Conservation (phyloP, 164 flowering plant genomes). For the Santalum album region DNA sequence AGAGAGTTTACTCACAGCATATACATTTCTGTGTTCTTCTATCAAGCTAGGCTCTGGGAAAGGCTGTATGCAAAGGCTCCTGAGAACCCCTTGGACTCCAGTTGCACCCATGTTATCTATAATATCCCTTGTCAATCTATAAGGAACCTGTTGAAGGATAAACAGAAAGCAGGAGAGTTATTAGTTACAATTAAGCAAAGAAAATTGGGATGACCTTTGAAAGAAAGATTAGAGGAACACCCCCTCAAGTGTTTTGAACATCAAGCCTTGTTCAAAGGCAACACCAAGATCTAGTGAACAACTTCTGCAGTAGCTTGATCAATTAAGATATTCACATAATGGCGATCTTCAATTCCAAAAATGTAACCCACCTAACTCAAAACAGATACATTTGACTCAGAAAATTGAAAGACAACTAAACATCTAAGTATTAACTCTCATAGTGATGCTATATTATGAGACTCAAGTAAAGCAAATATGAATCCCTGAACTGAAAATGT, state of each 20-base stretch:
- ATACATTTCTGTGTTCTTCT: too few species aligned
- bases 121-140: conserved; percentile 90
- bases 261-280: conserved; percentile 97
- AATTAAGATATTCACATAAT: conserved; percentile 86
- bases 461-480: too few species aligned
- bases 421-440: too few species aligned
- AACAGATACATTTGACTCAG: too few species aligned
- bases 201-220: background rate
- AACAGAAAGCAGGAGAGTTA: too few species aligned
- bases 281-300: conserved; percentile 98
- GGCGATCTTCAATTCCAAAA: conserved; percentile 96
- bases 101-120: conserved; percentile 96
- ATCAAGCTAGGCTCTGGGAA: too few species aligned
- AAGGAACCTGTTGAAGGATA: conserved; percentile 56
- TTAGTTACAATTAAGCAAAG: background rate
- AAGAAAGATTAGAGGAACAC: conserved; percentile 21
- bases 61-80: too few species aligned
- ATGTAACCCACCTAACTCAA: conserved; percentile 97
- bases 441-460: too few species aligned
- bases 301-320: conserved; percentile 96
- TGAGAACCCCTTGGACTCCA: conserved; percentile 91
- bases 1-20: conserved; percentile 92
- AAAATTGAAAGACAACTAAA: too few species aligned
- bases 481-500: too few species aligned
- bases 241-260: conserved; percentile 98